Percentiles rank a stretch among this genome's conserved stretches.
phyloP scores from a whole-genome alignment of 345 rosid species.

The Bruguiera sexangula region DNA sequence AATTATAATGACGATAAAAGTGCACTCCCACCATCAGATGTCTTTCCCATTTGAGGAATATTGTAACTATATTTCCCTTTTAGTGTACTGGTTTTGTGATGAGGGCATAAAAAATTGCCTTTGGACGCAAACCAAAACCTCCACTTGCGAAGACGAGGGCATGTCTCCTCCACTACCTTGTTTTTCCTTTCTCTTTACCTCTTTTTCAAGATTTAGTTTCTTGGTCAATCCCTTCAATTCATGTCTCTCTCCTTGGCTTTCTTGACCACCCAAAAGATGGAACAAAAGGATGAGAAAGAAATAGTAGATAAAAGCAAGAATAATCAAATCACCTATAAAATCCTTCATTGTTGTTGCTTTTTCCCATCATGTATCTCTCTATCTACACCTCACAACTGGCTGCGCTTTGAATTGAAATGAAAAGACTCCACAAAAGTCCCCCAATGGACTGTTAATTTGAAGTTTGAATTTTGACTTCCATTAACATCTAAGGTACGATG shows the following conservation, averaged over 20 bases:
- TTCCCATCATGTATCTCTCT: not conserved
- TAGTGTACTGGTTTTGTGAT: not conserved
- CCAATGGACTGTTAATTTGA: not conserved
- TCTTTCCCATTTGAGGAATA: not conserved
- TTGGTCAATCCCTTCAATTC: conserved; percentile 20
- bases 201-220: not conserved
- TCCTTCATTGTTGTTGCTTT: not conserved
- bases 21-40: conserved; percentile 21
- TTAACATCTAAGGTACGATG: conserved; percentile 14
- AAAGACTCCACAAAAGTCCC: not conserved
- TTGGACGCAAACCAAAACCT: conserved; percentile 17
- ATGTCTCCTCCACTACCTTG: conserved; percentile 29
- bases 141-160: conserved; percentile 26
- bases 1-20: conserved; percentile 12
- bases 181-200: not conserved
- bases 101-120: conserved; percentile 14
- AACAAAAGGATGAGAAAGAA: not conserved
- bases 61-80: not conserved
- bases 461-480: conserved; percentile 16
- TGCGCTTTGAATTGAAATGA: not conserved
- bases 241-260: conserved; percentile 17
- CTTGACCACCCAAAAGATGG: conserved; percentile 18
- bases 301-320: conserved; percentile 4
- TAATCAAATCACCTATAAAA: conserved; percentile 3
- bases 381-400: not conserved